Evolutionary conservation across 164 flowering plant species (phyloP), one percentile per base, ranked within the genome.

Genomic region (Aristolochia contorta): DNA sequence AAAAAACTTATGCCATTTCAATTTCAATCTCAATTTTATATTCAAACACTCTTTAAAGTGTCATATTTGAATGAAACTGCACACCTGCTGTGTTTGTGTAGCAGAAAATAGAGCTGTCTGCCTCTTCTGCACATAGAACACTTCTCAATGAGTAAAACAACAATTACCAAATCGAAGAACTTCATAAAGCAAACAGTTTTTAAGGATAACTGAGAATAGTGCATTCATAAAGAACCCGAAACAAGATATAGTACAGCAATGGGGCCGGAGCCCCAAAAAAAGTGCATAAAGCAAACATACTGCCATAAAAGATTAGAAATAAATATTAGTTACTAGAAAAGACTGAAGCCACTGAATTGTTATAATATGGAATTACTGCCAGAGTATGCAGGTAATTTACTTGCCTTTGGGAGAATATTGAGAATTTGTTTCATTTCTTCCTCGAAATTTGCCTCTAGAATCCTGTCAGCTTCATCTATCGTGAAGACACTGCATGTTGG

Each of bases 21-120:
- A 8, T 37, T 37, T 37, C 12, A 37, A 37, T 37, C 12, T 6
- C 12, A 37, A 37, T 7, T 32, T 37, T 10, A 37, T 37, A 37
- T 37, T 37, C 12, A 10, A 4, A 37, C 43, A 37, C 43, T 10
- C 9, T 37, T 37, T 0, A 37, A 37, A 10, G 43, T 37, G 43
- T 37, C 12, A 3, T 37, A 37, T 37, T 20, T 4, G 53, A 20
- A 18, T 49, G 53, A 49, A 52, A 25, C 4, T 45, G 57, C 74
- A 50, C 56, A 93, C 98, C 97, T 94, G 84, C 63, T 83, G 82
- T 4, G 96, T 91, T 72, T 90, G 99, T 33, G 99, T 93, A 60
- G 99, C 99, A 58, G 99, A 90, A 65, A 93, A 90, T 33, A 93
- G 82, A 67, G 96, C 96, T 19, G 99, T 94, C 68, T 90, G 95